Evolutionary conservation across 495 filamentous ascomycete species (phyloP).

Genomic region (Penicillium salamii): DNA sequence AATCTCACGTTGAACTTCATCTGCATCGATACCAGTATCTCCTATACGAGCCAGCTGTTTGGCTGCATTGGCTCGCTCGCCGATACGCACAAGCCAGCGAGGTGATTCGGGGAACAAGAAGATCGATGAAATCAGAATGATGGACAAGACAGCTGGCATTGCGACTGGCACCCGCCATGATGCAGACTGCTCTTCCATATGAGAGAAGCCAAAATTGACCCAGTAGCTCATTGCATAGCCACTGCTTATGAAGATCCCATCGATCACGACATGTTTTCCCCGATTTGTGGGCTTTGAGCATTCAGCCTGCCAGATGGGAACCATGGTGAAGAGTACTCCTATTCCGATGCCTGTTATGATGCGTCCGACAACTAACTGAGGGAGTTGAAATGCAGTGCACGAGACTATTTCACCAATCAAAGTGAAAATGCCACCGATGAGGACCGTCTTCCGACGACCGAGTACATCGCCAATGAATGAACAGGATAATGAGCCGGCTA

Average conservation of each 20-base stretch:
- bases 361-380: slow-evolving; percentile 43
- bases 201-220: slow-evolving; percentile 40
- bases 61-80: background rate
- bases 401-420: slow-evolving; percentile 31
- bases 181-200: slow-evolving; percentile 27
- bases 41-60: slow-evolving; percentile 20
- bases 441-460: slow-evolving; percentile 33
- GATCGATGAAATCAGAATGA: background rate
- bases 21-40: slow-evolving; percentile 14
- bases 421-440: slow-evolving; percentile 21
- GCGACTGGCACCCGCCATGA: slow-evolving; percentile 45
- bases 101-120: background rate
- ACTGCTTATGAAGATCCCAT: background rate
- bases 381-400: slow-evolving; percentile 37
- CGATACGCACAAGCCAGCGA: background rate
- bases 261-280: slow-evolving; percentile 15
- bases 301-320: slow-evolving; percentile 47
- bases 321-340: slow-evolving; percentile 34
- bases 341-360: slow-evolving; percentile 39
- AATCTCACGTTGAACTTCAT: slow-evolving; percentile 22
- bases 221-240: slow-evolving; percentile 11
- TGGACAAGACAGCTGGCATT: slow-evolving; percentile 5
- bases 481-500: slow-evolving; percentile 27
- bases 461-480: slow-evolving; percentile 28
- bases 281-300: slow-evolving; percentile 30